Conservation (phyloP, 352 stramenopile species). For the Elongisporangium prolatum region DNA sequence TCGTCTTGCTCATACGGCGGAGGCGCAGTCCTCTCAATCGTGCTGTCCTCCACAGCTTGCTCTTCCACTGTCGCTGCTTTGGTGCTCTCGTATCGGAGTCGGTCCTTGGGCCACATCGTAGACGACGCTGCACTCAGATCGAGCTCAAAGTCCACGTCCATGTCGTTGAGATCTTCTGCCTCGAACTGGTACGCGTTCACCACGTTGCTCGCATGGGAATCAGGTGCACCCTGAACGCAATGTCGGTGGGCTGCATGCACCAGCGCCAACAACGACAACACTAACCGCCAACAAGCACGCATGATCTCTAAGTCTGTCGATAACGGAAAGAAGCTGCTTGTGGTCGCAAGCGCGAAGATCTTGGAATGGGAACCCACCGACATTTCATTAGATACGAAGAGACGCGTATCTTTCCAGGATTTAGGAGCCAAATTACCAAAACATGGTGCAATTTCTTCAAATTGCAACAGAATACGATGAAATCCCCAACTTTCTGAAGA, state of each 20-base stretch:
- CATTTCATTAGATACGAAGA: neutral
- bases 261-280: constrained; percentile 1
- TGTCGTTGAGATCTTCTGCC: constrained; percentile 6
- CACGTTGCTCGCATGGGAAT: neutral
- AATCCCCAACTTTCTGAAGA: neutral
- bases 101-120: constrained; percentile 6
- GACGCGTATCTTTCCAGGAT: constrained; percentile 2
- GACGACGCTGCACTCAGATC: constrained; percentile 24
- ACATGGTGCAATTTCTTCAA: neutral
- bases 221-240: neutral
- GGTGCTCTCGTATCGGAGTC: neutral
- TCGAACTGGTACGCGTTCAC: neutral
- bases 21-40: constrained; percentile 7
- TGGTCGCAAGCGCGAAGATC: neutral
- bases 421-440: neutral
- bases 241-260: neutral
- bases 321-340: neutral
- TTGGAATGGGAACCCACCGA: neutral
- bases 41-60: constrained; percentile 10
- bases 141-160: constrained; percentile 12
- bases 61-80: constrained; percentile 9
- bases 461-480: neutral
- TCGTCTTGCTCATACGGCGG: neutral
- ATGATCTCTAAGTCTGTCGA: neutral
- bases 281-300: neutral